These are phyloP conservation scores for Penicillium vulpinum DNA, from an alignment of 2,329 filamentous ascomycete species.

Conservation along the genomic window DNA sequence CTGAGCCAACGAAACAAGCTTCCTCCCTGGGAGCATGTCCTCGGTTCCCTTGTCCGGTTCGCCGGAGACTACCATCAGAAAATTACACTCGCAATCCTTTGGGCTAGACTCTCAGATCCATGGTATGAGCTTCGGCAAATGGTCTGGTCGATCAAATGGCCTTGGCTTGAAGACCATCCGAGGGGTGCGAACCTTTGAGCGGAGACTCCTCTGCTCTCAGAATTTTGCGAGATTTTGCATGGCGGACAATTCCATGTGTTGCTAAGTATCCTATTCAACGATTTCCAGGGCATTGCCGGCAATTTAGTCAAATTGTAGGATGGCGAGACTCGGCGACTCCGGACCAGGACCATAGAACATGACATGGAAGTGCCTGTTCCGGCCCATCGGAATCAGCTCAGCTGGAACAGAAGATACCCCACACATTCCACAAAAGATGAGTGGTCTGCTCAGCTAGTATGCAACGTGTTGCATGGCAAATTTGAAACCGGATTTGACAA, in stretches of 20 bases:
- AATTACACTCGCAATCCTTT: conserved; percentile 5
- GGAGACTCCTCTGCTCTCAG: too few relatives aligned
- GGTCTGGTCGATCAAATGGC: neutral
- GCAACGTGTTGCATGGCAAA: neutral
- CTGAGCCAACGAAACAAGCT: neutral
- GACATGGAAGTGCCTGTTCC: neutral
- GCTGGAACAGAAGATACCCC: neutral
- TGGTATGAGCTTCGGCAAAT: conserved; percentile 4
- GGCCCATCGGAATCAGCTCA: neutral
- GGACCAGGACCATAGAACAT: neutral
- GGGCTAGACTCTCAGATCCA: conserved; percentile 7
- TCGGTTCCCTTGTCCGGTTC: conserved; percentile 26
- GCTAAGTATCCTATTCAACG: too few relatives aligned
- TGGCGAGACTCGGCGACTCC: neutral
- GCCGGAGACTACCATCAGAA: conserved; percentile 20
- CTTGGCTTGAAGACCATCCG: neutral
- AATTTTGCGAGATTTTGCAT: neutral
- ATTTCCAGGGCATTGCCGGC: neutral
- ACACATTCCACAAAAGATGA: neutral
- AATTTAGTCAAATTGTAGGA: neutral
- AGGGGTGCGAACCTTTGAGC: neutral
- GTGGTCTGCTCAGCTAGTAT: neutral
- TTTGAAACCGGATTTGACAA: neutral
- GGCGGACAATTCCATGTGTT: neutral
- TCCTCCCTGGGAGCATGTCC: conserved; percentile 5